Evolutionary conservation across 495 filamentous ascomycete species (phyloP).

Genomic region (Daldinia caldariorum): DNA sequence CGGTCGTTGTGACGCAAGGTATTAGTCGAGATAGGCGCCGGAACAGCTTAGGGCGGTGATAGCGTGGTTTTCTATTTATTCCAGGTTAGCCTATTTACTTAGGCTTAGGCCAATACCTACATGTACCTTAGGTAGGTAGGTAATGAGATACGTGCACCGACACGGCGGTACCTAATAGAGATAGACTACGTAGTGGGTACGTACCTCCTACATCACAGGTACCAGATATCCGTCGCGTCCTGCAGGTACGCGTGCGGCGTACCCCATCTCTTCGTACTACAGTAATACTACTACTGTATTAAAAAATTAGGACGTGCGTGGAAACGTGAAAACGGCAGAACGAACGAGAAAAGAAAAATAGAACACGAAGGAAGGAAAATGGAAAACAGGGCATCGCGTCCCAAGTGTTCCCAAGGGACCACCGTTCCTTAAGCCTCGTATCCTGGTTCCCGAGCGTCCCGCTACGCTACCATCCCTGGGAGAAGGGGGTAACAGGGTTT

Average conservation of each 20-base stretch:
- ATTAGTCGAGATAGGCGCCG: constrained; percentile 3
- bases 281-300: not conserved
- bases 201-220: not conserved
- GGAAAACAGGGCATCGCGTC: not conserved
- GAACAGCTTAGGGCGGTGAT: not conserved
- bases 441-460: not conserved
- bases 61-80: not conserved
- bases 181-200: too few relatives aligned
- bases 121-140: too few relatives aligned
- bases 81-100: not conserved
- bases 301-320: not conserved
- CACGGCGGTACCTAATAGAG: not conserved
- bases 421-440: not conserved
- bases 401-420: not conserved
- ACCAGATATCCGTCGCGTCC: not conserved
- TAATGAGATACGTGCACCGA: too few relatives aligned
- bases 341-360: not conserved
- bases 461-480: too few relatives aligned
- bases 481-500: not conserved
- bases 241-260: constrained; percentile 1
- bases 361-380: not conserved
- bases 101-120: too few relatives aligned
- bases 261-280: not conserved
- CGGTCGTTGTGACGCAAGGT: not conserved
- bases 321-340: too few relatives aligned